Base-by-base conservation (phyloP, 495 filamentous ascomycete genomes). In the Trichoderma virens region DNA sequence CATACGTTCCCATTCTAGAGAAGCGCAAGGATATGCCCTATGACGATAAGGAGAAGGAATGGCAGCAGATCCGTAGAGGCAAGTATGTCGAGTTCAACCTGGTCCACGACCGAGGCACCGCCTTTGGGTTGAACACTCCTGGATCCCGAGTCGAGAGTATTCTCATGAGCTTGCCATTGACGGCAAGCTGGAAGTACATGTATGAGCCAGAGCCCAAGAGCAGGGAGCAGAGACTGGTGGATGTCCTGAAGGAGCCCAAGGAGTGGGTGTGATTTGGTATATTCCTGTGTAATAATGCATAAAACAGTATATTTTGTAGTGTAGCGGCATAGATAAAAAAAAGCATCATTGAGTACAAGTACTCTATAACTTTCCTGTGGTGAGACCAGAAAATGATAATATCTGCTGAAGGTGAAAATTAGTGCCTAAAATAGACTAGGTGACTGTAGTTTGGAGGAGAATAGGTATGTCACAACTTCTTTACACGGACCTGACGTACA, bases 81-180 rank as follows among this genome's bases (percentile, higher is more conserved):
- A 80, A 89, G 68, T 99, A 99, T 75, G 95, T 99, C 30, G 94
- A 99, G 74, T 99, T 99, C 76, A 99, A 99, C 76, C 83, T 99
- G 20, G 90, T 99, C 59, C 92, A 99, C 77, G 94, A 99, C 78
- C 86, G 94, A 31, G 94, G 94, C 14, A 99, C 94, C 6, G 88
- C 89, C 60, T 99, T 99, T 73, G 94, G 94, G 0, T 77, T 99
- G 63, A 93, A 92, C 67, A 97, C 95, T 0, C 95, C 94, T 3
- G 91, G 90, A 65, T 89, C 92, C 11, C 83, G 94, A 63, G 84
- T 99, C 6, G 94, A 98, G 79, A 96, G 91, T 77, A 98, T 99
- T 63, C 75, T 99, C 67, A 97, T 99, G 93, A 96, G 90, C 78
- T 75, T 99, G 65, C 94, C 94, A 2, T 79, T 96, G 62, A 97